These are phyloP conservation scores for Crithidia fasciculata DNA, from an alignment of 208 protist species.

Conservation along the genomic window DNA sequence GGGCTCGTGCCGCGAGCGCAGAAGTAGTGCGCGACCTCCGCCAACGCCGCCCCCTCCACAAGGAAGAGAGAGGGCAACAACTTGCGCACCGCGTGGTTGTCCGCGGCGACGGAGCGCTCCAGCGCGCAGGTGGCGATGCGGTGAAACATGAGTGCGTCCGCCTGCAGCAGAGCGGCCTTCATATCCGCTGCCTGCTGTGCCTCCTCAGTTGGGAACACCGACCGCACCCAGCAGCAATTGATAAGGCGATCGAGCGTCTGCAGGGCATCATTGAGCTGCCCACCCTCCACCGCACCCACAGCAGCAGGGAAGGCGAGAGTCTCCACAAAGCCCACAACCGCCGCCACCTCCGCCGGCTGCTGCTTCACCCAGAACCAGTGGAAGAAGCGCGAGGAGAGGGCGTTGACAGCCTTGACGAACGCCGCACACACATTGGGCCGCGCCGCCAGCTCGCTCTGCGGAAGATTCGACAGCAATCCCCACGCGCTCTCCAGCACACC, in stretches of 20 bases:
- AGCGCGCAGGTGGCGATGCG: conserved; percentile 44
- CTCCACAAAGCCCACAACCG: conserved; percentile 55
- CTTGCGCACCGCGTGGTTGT: conserved; percentile 30
- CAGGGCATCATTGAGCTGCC: conserved; percentile 35
- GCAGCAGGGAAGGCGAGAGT: conserved; percentile 41
- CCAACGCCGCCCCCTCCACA: conserved; percentile 33
- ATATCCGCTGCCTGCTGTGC: conserved; percentile 22
- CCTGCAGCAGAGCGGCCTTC: conserved; percentile 28
- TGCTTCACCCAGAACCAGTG: conserved; percentile 49
- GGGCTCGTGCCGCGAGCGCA: conserved; percentile 26
- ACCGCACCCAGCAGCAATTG: conserved; percentile 35
- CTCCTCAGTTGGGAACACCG: conserved; percentile 22
- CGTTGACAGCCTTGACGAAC: conserved; percentile 39
- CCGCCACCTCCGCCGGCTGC: conserved; percentile 35
- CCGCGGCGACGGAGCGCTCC: conserved; percentile 34
- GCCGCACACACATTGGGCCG: conserved; percentile 48
- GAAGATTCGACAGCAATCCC: conserved; percentile 35
- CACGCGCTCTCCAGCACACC: conserved; percentile 43
- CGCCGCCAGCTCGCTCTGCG: conserved; percentile 28
- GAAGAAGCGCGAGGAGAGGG: conserved; percentile 48
- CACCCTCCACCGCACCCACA: conserved; percentile 12
- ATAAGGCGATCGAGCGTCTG: conserved; percentile 37
- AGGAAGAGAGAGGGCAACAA: conserved; percentile 38
- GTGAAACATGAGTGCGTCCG: conserved; percentile 38
- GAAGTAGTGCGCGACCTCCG: conserved; percentile 41